phyloP scores from a whole-genome alignment of 306 rosid species.

The Prunus dulcis region DNA sequence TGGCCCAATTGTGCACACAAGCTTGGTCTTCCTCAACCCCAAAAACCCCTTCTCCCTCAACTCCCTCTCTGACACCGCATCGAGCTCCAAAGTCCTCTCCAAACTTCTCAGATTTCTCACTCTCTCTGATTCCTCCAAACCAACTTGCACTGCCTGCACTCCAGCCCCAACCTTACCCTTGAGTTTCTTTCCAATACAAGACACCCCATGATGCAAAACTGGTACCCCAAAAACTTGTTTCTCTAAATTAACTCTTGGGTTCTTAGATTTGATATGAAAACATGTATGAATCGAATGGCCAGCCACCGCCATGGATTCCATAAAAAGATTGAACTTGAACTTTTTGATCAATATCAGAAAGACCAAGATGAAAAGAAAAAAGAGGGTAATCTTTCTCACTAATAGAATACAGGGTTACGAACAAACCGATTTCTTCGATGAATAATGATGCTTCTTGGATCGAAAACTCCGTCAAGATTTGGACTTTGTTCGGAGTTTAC shows the following conservation, averaged over 20 bases:
- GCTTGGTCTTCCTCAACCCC: conserved; percentile 89
- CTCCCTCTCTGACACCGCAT: conserved; percentile 69
- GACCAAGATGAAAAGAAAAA: neutral
- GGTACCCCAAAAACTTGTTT: conserved; percentile 21
- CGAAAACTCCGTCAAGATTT: conserved; percentile 41
- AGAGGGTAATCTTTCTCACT: neutral
- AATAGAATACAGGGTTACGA: neutral
- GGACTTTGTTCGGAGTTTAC: conserved; percentile 25
- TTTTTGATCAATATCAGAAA: neutral
- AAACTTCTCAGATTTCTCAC: conserved; percentile 24
- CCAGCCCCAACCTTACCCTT: conserved; percentile 31
- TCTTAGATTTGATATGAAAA: conserved; percentile 16
- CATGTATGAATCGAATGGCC: conserved; percentile 31
- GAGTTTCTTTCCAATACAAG: conserved; percentile 31
- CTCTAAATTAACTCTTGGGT: conserved; percentile 23
- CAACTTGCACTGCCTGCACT: conserved; percentile 48
- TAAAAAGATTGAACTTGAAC: neutral
- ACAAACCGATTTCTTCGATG: neutral
- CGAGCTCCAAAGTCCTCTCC: conserved; percentile 51
- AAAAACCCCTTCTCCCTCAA: conserved; percentile 68
- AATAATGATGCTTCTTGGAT: conserved; percentile 20
- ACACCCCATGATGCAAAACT: conserved; percentile 16
- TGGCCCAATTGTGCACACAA: conserved; percentile 83
- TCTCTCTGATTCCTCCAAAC: conserved; percentile 37
- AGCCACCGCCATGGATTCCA: conserved; percentile 47